Evolutionary conservation across 1,139 yeast species (phyloP).

Genomic region (Martiniozyma asiatica): DNA sequence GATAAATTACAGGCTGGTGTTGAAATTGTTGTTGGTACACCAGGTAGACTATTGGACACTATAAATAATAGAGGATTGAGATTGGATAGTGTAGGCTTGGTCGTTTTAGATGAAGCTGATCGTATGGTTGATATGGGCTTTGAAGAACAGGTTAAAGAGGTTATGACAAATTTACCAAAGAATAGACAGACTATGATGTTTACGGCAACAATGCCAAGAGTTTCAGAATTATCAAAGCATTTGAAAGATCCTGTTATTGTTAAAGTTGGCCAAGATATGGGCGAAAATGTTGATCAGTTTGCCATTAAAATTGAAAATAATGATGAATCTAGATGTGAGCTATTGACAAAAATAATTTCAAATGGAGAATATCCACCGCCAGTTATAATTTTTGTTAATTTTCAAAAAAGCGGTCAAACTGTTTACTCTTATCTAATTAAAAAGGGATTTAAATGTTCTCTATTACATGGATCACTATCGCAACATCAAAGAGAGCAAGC

Average conservation of each 20-base stretch:
- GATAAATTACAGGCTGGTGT: slow-evolving; percentile 52
- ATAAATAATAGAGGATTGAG: slow-evolving; percentile 74
- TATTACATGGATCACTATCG: slow-evolving; percentile 89
- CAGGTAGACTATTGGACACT: slow-evolving; percentile 88
- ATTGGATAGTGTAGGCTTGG: slow-evolving; percentile 58
- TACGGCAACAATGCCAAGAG: slow-evolving; percentile 86
- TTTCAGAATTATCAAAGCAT: slow-evolving; percentile 57
- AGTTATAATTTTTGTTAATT: slow-evolving; percentile 74
- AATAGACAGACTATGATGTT: slow-evolving; percentile 88
- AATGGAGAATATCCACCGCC: slow-evolving; percentile 51
- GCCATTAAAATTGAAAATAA: too few species aligned
- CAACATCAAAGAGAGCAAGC: slow-evolving; percentile 75
- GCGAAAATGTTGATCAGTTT: too few species aligned
- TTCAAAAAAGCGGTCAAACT: too few species aligned
- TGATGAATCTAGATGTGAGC: too few species aligned
- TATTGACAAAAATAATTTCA: slow-evolving; percentile 45
- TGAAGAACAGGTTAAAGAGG: slow-evolving; percentile 88
- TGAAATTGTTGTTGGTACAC: slow-evolving; percentile 84
- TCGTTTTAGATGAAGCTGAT: slow-evolving; percentile 93
- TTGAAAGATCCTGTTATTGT: slow-evolving; percentile 60
- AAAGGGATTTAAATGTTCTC: too few species aligned
- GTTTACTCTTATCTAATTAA: too few species aligned
- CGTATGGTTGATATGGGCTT: slow-evolving; percentile 96
- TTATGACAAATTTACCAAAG: slow-evolving; percentile 62
- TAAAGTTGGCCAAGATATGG: slow-evolving; percentile 70